Evolutionary conservation across 306 rosid species (phyloP).

Genomic region (Gastrolobium villosum): DNA sequence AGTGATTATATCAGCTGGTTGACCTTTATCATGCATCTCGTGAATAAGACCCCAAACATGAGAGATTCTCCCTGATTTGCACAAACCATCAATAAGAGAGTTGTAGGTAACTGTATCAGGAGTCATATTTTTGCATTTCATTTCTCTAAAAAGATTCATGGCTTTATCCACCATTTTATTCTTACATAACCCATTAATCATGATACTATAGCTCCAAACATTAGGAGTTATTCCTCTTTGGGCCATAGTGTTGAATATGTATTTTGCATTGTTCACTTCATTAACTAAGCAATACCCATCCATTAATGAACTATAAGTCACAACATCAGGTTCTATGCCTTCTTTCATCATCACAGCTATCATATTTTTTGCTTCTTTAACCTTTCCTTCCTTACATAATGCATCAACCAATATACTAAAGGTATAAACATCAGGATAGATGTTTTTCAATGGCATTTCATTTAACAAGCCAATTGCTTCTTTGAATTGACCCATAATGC

Average conservation of each 20-base stretch:
- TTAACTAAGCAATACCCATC: too few species aligned
- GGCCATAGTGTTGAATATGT: too few species aligned
- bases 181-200: too few species aligned
- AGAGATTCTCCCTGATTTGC: neutral
- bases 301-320: too few species aligned
- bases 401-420: neutral
- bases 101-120: neutral
- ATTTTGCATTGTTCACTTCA: too few species aligned
- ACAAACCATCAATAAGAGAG: constrained; percentile 24
- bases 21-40: too few species aligned
- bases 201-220: too few species aligned
- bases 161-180: too few species aligned
- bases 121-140: neutral
- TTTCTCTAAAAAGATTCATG: neutral
- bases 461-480: constrained; percentile 35
- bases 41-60: neutral
- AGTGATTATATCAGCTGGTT: too few species aligned
- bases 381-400: neutral
- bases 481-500: constrained; percentile 5
- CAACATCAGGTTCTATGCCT: too few species aligned
- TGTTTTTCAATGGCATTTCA: constrained; percentile 29
- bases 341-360: neutral
- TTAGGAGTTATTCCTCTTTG: too few species aligned
- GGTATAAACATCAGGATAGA: constrained; percentile 19
- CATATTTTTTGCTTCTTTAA: neutral